phyloP scores from a whole-genome alignment of 306 rosid genomes.

The Acacia melanoxylon region DNA sequence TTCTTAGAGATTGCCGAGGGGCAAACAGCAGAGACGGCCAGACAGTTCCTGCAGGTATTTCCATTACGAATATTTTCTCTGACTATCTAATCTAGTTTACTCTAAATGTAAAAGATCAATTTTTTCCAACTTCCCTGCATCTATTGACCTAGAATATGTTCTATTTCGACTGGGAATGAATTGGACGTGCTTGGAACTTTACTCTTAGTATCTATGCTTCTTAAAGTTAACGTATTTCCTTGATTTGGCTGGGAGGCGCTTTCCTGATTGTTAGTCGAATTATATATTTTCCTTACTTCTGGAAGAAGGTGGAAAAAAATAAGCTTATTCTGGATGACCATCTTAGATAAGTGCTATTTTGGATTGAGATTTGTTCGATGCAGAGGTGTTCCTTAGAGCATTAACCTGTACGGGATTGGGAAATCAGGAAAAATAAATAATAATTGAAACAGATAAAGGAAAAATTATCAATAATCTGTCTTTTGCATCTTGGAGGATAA shows the following conservation, averaged over 20 bases:
- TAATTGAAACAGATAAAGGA: not conserved
- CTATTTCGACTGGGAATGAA: not conserved
- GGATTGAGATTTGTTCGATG: not conserved
- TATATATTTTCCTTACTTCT: not conserved
- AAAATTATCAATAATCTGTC: not conserved
- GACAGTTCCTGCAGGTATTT: constrained; percentile 48
- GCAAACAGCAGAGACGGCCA: constrained; percentile 50
- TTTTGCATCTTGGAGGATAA: not conserved
- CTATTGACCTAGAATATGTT: not conserved
- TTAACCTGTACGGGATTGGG: not conserved
- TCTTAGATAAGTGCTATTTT: not conserved
- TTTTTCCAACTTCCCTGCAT: not conserved
- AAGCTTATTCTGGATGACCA: not conserved
- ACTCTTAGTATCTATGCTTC: not conserved
- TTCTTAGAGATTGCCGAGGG: constrained; percentile 57
- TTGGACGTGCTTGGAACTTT: not conserved
- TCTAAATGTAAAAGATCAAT: not conserved
- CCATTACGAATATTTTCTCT: not conserved
- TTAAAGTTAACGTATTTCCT: not conserved
- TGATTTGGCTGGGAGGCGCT: not conserved
- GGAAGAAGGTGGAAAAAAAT: not conserved
- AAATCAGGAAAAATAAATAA: not conserved
- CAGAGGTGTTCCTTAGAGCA: not conserved
- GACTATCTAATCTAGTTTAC: not conserved
- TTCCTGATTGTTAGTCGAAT: not conserved